Evolutionary conservation across 768 basidiomycete species (phyloP), one percentile per base, ranked within the genome.

Genomic region (Obba rivulosa): DNA sequence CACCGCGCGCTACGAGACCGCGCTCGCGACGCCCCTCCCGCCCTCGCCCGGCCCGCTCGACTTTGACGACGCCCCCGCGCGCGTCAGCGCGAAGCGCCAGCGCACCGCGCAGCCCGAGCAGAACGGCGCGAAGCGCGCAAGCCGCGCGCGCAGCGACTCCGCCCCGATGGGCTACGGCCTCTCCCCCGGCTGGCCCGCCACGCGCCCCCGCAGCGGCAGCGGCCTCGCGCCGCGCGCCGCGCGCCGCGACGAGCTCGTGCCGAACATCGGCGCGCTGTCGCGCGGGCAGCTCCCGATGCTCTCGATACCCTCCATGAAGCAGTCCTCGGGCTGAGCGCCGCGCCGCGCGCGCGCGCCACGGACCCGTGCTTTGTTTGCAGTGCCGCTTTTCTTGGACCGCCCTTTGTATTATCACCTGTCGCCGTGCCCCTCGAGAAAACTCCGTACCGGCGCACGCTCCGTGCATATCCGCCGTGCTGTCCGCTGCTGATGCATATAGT

Each of bases 81-180:
- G 62, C 50, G 34, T 48, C 17, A 67, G 69, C 46, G 62, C 66
- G 22, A 83, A 83, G 64, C 71, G 82, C 3, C 81, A 78, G 53
- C 69, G 81, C 43, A 70, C 81, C 51, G 51, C 49, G 4, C 55
- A 51, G 31, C 22, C 46, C 20, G 25, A 31, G 28, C 28, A 31
- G 13, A 34, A 34, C 41, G 39, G 25, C 43, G 17, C 40, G 41
- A 16, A 25, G 35, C 45, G 34, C 43, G 43, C 43, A 62, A 50
- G 55, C 34, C 72, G 83, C n/a, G 82, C 82, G 25, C 66, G 83
- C 57, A 84, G 82, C 57, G 83, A 86, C 57, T 80, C 78, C 25
- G 79, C 84, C 16, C 84, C 84, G 34, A 64, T 86, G 28, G 82
- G 82, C 37, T 81, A 81, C 58, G 75, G 58, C 50, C 45, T 54